phyloP scores from a whole-genome alignment of 768 basidiomycete genomes.

The Cytidiella melzeri region DNA sequence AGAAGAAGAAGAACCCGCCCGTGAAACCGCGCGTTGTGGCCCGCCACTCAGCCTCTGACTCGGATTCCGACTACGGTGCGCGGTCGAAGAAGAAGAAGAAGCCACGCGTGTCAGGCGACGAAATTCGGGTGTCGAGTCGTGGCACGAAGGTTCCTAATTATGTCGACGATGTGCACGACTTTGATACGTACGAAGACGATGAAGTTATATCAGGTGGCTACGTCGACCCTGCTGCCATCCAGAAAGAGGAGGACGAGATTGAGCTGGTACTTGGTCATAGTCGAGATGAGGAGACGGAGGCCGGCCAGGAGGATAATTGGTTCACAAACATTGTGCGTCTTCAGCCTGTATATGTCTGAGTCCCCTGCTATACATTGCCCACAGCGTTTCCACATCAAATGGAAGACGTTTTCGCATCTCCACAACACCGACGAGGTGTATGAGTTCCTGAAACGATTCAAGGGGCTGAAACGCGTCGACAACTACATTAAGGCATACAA shows the following conservation, averaged over 20 bases:
- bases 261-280: constrained; percentile 85
- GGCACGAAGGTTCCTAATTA: constrained; percentile 83
- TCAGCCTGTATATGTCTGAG: too few species aligned
- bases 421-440: constrained; percentile 99
- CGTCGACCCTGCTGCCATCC: constrained; percentile 31
- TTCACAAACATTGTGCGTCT: constrained; percentile 72
- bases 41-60: constrained; percentile 64
- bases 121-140: constrained; percentile 71
- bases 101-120: constrained; percentile 48
- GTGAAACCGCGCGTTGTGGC: constrained; percentile 55
- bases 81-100: constrained; percentile 86
- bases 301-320: constrained; percentile 78
- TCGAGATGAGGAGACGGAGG: constrained; percentile 75
- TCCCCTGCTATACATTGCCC: background rate
- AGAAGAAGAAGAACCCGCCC: constrained; percentile 65
- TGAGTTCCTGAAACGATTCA: constrained; percentile 91
- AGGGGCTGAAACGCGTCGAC: constrained; percentile 94
- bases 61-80: constrained; percentile 82
- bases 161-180: constrained; percentile 59
- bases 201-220: constrained; percentile 45
- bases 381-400: constrained; percentile 98
- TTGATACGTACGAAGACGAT: constrained; percentile 74
- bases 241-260: constrained; percentile 75
- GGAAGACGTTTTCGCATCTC: constrained; percentile 96
- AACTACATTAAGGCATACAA: constrained; percentile 97